Evolutionary conservation across 2,329 filamentous ascomycete genomes (phyloP).

Genomic region (Calonectria ilicicola): DNA sequence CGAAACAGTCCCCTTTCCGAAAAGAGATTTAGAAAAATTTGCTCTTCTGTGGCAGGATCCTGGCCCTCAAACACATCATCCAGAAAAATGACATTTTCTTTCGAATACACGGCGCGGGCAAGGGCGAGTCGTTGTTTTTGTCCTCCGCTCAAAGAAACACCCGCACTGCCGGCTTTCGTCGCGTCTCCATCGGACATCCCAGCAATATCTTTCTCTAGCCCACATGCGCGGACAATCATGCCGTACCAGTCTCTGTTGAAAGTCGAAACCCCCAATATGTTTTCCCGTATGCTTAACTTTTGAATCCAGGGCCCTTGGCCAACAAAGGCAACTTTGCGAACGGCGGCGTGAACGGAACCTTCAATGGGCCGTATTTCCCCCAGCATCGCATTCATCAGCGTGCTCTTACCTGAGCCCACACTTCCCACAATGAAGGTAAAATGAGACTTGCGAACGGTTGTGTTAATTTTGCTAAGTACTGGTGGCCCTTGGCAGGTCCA

Average conservation of each 20-base stretch:
- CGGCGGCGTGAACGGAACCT: slow-evolving; percentile 9
- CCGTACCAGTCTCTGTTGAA: not conserved
- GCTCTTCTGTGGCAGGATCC: slow-evolving; percentile 27
- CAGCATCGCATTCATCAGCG: not conserved
- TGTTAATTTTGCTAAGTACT: not conserved
- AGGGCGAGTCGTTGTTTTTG: slow-evolving; percentile 47
- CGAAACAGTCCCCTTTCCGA: not conserved
- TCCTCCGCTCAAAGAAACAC: slow-evolving; percentile 49
- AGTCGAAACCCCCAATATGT: not conserved
- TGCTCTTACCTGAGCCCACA: not conserved
- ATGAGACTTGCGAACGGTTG: not conserved
- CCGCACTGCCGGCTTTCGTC: slow-evolving; percentile 45
- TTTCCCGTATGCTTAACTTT: not conserved
- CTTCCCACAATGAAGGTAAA: not conserved
- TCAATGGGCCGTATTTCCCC: slow-evolving; percentile 17
- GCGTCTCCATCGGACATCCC: not conserved
- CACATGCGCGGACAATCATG: not conserved
- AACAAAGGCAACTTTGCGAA: not conserved
- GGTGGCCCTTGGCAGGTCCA: not conserved
- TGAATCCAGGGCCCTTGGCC: not conserved
- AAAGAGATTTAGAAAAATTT: slow-evolving; percentile 18
- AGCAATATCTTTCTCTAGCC: not conserved
- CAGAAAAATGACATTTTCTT: slow-evolving; percentile 41
- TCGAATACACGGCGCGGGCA: slow-evolving; percentile 40
- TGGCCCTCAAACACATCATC: slow-evolving; percentile 49